These are phyloP conservation scores for Cryphonectria nitschkei DNA, from an alignment of 2,329 filamentous ascomycete genomes.

Conservation along the genomic window DNA sequence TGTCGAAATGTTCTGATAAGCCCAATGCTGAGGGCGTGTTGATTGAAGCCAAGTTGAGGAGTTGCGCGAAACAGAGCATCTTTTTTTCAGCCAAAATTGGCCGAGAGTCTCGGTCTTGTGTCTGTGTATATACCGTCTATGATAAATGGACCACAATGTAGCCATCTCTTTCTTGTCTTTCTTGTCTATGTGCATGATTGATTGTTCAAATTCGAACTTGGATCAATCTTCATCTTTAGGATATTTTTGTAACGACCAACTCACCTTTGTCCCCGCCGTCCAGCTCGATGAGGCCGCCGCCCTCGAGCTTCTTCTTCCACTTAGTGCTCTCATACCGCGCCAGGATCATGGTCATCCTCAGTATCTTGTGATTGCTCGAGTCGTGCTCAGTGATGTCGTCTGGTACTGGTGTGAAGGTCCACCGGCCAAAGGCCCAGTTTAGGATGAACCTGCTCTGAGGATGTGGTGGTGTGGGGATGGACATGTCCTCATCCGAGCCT, in stretches of 20 bases:
- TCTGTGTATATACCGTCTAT: constrained; percentile 8
- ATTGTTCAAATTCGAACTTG: background rate
- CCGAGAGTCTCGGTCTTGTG: background rate
- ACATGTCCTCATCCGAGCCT: constrained; percentile 55
- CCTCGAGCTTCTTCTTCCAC: constrained; percentile 76
- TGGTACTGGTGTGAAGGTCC: constrained; percentile 76
- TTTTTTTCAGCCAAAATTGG: background rate
- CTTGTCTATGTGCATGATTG: constrained; percentile 10
- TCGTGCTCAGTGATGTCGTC: constrained; percentile 52
- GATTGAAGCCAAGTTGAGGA: background rate
- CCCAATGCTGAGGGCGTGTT: too few species aligned
- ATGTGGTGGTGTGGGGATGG: constrained; percentile 37
- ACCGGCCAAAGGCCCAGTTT: constrained; percentile 97
- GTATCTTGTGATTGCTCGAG: constrained; percentile 56
- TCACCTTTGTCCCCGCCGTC: constrained; percentile 50
- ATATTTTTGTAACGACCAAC: constrained; percentile 56
- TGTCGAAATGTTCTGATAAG: background rate
- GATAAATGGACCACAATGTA: background rate
- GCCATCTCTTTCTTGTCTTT: background rate
- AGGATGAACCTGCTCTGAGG: constrained; percentile 72
- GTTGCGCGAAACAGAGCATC: background rate
- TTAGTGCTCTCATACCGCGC: constrained; percentile 74
- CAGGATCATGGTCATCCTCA: constrained; percentile 77
- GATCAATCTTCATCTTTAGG: constrained; percentile 36
- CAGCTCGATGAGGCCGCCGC: constrained; percentile 56